These are phyloP conservation scores for Blastobotrys attinorum DNA, from an alignment of 805 yeast species.

Conservation along the genomic window DNA sequence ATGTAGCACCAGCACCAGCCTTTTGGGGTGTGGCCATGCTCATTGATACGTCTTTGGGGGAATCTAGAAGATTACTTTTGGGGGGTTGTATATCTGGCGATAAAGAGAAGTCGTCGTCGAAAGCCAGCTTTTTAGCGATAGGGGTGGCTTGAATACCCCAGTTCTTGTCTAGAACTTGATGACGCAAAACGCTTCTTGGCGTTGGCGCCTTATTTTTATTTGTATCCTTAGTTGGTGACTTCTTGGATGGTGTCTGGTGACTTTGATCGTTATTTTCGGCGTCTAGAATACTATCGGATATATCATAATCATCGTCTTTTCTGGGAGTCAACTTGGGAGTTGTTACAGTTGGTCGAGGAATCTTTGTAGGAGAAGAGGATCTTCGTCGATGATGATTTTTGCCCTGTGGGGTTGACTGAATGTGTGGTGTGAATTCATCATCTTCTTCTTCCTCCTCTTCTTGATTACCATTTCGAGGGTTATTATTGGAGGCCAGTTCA, in stretches of 20 bases:
- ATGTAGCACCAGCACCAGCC: not conserved
- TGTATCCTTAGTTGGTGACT: not conserved
- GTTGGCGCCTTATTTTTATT: too few relatives aligned
- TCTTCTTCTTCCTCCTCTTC: not conserved
- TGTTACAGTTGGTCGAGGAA: conserved; percentile 4
- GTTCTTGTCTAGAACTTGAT: conserved; percentile 27
- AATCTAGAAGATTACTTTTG: conserved; percentile 4
- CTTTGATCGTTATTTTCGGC: conserved; percentile 3
- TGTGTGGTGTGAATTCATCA: conserved; percentile 1
- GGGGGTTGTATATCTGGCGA: conserved; percentile 7
- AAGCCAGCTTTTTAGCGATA: conserved; percentile 1
- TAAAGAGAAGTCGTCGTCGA: not conserved
- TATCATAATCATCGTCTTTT: not conserved
- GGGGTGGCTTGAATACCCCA: conserved; percentile 32
- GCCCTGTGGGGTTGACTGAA: conserved; percentile 3
- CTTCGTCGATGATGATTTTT: too few relatives aligned
- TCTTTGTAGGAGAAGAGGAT: conserved; percentile 5
- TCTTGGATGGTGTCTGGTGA: too few relatives aligned
- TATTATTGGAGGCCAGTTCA: too few relatives aligned
- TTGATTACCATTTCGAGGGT: too few relatives aligned
- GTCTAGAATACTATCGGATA: conserved; percentile 4
- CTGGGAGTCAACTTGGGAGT: conserved; percentile 5
- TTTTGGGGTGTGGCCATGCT: conserved; percentile 1
- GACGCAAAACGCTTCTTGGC: conserved; percentile 18
- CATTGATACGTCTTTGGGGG: conserved; percentile 4